Percentiles rank a stretch among this genome's conserved stretches.
phyloP scores from a whole-genome alignment of 345 rosid genomes.

The Fremontodendron californicum region DNA sequence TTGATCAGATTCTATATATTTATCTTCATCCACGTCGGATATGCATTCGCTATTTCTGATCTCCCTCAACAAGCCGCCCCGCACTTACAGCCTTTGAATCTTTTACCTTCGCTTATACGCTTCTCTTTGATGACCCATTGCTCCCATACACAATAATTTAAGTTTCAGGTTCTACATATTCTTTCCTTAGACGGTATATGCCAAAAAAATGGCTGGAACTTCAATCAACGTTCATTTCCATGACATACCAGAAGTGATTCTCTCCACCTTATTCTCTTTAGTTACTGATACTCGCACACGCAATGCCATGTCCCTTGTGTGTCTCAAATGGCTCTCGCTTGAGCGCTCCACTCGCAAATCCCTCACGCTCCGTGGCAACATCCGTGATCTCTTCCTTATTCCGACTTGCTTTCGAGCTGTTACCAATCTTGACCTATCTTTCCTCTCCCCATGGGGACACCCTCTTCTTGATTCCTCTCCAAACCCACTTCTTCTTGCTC shows the following conservation, averaged over 20 bases:
- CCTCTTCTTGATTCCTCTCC: constrained; percentile 36
- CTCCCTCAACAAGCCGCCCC: not conserved
- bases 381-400: constrained; percentile 49
- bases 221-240: constrained; percentile 15
- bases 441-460: constrained; percentile 83
- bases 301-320: constrained; percentile 70
- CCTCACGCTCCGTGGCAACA: constrained; percentile 86
- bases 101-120: not conserved
- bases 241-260: constrained; percentile 73
- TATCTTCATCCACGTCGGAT: not conserved
- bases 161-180: not conserved
- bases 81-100: not conserved
- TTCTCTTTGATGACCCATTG: not conserved
- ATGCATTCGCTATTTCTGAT: not conserved
- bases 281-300: constrained; percentile 60
- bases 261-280: constrained; percentile 47
- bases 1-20: not conserved
- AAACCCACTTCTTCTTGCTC: constrained; percentile 25
- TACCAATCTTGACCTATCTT: constrained; percentile 66
- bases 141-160: not conserved
- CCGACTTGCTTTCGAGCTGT: constrained; percentile 66
- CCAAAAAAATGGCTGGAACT: not conserved
- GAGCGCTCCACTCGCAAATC: constrained; percentile 73
- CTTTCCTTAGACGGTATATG: not conserved
- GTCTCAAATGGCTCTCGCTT: constrained; percentile 53